Conservation (phyloP, 164 flowering plant genomes). For the Vitis riparia region DNA sequence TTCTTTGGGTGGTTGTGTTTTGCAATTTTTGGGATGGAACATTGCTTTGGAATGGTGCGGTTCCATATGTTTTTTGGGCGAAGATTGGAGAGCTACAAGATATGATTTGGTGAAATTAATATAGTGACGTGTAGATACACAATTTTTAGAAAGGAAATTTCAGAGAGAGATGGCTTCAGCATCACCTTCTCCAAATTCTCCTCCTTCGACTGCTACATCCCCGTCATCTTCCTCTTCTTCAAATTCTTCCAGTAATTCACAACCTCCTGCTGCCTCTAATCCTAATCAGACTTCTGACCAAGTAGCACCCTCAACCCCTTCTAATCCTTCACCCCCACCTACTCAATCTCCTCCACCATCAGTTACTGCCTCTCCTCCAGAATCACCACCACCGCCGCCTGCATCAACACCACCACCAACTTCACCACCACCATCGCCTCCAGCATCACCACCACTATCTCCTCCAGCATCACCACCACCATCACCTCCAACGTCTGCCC, state of each 20-base stretch:
- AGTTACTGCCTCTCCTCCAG: slow-evolving; percentile 13
- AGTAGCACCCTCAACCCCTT: slow-evolving; percentile 5
- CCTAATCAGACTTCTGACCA: slow-evolving; percentile 19
- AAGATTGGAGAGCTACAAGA: background rate
- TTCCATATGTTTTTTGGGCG: background rate
- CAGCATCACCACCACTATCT: slow-evolving; percentile 20
- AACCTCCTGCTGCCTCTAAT: slow-evolving; percentile 14
- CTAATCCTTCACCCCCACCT: slow-evolving; percentile 23
- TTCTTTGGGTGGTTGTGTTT: no score
- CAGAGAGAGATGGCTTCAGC: slow-evolving; percentile 19
- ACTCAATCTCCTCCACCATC: slow-evolving; percentile 22
- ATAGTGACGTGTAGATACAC: background rate
- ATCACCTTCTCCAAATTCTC: slow-evolving; percentile 19
- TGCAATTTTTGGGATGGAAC: background rate
- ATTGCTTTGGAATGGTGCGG: background rate
- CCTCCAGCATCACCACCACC: slow-evolving; percentile 25
- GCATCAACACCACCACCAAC: slow-evolving; percentile 25
- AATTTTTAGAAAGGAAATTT: background rate
- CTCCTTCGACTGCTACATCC: slow-evolving; percentile 27
- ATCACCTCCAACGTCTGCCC: slow-evolving; percentile 8
- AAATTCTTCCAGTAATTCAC: slow-evolving; percentile 10
- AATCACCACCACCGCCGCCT: slow-evolving; percentile 25
- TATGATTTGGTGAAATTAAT: slow-evolving; percentile 5
- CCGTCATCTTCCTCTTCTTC: slow-evolving; percentile 2
- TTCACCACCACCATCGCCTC: slow-evolving; percentile 15